Evolutionary conservation across 352 stramenopile genomes (phyloP).

Genomic region (Globisporangium takayamanum): DNA sequence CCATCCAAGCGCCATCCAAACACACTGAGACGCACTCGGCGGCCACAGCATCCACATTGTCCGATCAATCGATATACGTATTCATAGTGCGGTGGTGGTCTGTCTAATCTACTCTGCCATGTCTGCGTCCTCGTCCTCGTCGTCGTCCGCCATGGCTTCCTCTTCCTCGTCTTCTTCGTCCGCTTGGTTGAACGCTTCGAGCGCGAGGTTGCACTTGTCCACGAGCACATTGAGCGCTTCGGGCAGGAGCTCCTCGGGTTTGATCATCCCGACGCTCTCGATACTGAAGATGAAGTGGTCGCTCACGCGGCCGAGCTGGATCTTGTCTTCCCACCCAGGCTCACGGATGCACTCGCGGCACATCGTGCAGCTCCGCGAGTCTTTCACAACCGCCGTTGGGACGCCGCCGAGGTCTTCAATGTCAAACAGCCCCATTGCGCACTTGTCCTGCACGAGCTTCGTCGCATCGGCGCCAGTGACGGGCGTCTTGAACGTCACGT

Average conservation of each 20-base stretch:
- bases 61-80: constrained; percentile 20
- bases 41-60: not conserved
- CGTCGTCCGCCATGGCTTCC: constrained; percentile 33
- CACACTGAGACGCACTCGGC: not conserved
- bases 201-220: constrained; percentile 79
- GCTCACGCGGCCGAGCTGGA: constrained; percentile 88
- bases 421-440: constrained; percentile 83
- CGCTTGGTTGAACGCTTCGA: constrained; percentile 67
- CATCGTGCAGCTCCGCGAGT: constrained; percentile 92
- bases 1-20: not conserved
- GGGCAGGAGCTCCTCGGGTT: constrained; percentile 69
- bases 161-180: constrained; percentile 48
- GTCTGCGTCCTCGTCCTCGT: constrained; percentile 51
- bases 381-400: constrained; percentile 73
- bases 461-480: constrained; percentile 59
- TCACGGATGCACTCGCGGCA: constrained; percentile 95
- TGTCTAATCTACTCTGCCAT: constrained; percentile 19
- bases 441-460: constrained; percentile 54
- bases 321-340: constrained; percentile 76
- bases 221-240: constrained; percentile 77
- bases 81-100: constrained; percentile 12
- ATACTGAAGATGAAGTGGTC: constrained; percentile 97
- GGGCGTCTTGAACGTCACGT: constrained; percentile 65
- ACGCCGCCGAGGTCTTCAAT: constrained; percentile 86
- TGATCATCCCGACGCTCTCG: constrained; percentile 85